These are phyloP conservation scores for Chaetomium globosum DNA, from an alignment of 2,329 filamentous ascomycete species.

Conservation along the genomic window DNA sequence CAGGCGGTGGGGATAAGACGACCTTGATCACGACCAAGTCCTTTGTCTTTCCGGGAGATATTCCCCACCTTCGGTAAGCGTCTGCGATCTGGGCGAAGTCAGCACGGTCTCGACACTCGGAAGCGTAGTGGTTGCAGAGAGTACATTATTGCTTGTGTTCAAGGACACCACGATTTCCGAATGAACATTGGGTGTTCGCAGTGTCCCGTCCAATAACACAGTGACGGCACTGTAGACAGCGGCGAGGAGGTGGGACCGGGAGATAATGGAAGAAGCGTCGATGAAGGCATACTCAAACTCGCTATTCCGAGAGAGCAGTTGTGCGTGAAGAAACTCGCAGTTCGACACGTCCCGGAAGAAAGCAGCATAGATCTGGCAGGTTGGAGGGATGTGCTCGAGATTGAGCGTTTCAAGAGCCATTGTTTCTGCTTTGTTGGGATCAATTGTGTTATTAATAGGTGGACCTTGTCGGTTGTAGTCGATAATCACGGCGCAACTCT, in stretches of 20 bases:
- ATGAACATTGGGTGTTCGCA: slow-evolving; percentile 84
- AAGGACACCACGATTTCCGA: slow-evolving; percentile 83
- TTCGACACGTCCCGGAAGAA: slow-evolving; percentile 79
- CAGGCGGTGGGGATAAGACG: slow-evolving; percentile 46
- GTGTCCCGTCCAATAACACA: slow-evolving; percentile 59
- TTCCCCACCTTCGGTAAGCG: slow-evolving; percentile 85
- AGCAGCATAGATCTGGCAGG: slow-evolving; percentile 69
- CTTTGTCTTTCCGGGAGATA: slow-evolving; percentile 66
- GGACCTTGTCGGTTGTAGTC: neutral
- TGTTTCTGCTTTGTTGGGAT: neutral
- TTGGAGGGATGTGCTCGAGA: slow-evolving; percentile 73
- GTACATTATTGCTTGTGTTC: slow-evolving; percentile 79
- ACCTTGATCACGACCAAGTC: slow-evolving; percentile 82
- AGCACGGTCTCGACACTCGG: neutral
- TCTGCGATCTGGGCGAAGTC: slow-evolving; percentile 73
- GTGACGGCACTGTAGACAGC: slow-evolving; percentile 78
- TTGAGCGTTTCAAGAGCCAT: slow-evolving; percentile 63
- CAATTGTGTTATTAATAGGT: neutral
- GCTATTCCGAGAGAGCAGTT: slow-evolving; percentile 80
- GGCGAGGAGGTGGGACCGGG: slow-evolving; percentile 71
- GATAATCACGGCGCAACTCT: neutral
- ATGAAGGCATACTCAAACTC: slow-evolving; percentile 93
- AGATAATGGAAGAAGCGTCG: slow-evolving; percentile 78
- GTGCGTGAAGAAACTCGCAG: slow-evolving; percentile 73
- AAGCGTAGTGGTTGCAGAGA: slow-evolving; percentile 2